Evolutionary conservation across 257 asterid genomes (phyloP).

Genomic region (Hygrophila difformis): DNA sequence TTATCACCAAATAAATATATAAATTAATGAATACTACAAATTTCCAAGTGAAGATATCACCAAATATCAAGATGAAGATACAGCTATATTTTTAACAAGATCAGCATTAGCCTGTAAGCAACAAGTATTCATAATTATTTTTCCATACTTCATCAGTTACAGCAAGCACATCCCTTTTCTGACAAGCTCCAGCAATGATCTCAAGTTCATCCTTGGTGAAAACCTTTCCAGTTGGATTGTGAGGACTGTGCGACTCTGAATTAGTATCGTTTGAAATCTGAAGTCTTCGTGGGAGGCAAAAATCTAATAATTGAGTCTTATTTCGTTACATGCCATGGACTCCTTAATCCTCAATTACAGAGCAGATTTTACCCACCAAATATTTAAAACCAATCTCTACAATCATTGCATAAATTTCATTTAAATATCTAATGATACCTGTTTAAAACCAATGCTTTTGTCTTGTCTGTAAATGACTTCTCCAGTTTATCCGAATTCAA

Average conservation of each 20-base stretch:
- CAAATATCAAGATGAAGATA: background rate
- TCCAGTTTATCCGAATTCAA: slow-evolving; percentile 47
- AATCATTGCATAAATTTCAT: background rate
- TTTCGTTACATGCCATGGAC: background rate
- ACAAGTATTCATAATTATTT: slow-evolving; percentile 8
- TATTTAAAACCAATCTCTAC: background rate
- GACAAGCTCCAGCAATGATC: slow-evolving; percentile 76
- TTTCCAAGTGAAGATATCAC: slow-evolving; percentile 5
- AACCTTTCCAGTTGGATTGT: slow-evolving; percentile 93
- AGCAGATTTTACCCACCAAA: no score
- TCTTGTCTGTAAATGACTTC: slow-evolving; percentile 43
- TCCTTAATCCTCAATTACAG: background rate
- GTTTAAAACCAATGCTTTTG: slow-evolving; percentile 80
- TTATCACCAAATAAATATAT: no score
- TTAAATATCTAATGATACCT: slow-evolving; percentile 34
- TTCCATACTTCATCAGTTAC: slow-evolving; percentile 85
- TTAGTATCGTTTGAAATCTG: slow-evolving; percentile 24
- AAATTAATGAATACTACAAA: no score
- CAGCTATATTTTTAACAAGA: slow-evolving; percentile 5
- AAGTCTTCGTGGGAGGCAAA: background rate
- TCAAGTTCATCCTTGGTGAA: slow-evolving; percentile 72
- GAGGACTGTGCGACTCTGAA: slow-evolving; percentile 62
- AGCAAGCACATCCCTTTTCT: slow-evolving; percentile 54
- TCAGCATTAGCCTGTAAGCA: background rate
- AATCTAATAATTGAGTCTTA: no score